Evolutionary conservation across 2,329 filamentous ascomycete genomes (phyloP).

Genomic region (Penicillium sp.): DNA sequence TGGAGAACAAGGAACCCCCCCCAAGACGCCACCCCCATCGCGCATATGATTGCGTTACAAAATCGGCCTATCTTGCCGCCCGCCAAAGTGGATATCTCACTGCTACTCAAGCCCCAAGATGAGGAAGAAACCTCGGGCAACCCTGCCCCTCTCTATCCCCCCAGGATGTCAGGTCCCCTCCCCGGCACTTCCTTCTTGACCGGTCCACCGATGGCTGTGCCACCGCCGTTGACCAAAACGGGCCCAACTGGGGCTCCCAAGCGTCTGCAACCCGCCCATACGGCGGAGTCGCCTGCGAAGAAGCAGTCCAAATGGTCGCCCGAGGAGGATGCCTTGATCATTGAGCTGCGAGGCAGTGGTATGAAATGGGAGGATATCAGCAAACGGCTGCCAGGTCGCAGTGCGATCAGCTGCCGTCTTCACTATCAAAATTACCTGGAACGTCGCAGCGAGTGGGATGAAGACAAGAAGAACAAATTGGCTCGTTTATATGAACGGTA

Average conservation of each 20-base stretch:
- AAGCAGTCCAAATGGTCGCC: conserved; percentile 97
- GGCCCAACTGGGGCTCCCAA: conserved; percentile 35
- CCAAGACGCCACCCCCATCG: conserved; percentile 24
- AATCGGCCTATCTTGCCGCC: conserved; percentile 39
- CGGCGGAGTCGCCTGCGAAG: conserved; percentile 69
- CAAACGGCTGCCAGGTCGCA: conserved; percentile 83
- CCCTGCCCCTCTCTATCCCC: conserved; percentile 33
- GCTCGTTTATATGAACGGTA: conserved; percentile 94
- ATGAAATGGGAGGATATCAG: conserved; percentile 99
- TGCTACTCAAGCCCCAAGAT: conserved; percentile 69
- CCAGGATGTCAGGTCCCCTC: conserved; percentile 24
- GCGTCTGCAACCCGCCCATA: conserved; percentile 48
- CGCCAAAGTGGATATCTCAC: conserved; percentile 93
- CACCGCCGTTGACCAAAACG: conserved; percentile 31
- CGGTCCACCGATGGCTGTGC: conserved; percentile 22
- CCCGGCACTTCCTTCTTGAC: conserved; percentile 29
- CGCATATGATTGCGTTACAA: conserved; percentile 47
- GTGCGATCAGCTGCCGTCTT: conserved; percentile 88
- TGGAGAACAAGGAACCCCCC: not conserved
- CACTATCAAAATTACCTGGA: conserved; percentile 98
- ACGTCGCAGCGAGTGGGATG: conserved; percentile 89
- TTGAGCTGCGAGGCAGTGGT: conserved; percentile 80
- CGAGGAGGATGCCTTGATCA: conserved; percentile 90
- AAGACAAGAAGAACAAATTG: conserved; percentile 96
- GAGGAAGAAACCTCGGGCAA: conserved; percentile 36